Conservation (phyloP, 1,284 basidiomycete genomes). For the Tremellales sp. region DNA sequence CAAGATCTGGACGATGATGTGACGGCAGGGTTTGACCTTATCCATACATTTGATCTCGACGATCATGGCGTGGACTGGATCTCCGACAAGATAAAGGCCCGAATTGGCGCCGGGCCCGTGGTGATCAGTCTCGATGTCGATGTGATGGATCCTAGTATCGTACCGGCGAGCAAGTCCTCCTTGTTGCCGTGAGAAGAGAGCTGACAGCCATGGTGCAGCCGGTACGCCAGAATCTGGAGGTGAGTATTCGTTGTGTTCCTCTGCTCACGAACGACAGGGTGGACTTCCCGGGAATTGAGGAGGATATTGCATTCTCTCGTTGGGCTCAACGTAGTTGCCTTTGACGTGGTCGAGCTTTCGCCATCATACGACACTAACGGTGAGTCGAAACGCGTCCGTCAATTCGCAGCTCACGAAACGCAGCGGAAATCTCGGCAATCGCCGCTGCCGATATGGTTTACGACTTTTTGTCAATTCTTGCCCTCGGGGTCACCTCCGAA, state of each 20-base stretch:
- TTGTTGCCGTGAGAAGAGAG: neutral
- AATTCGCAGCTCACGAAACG: neutral
- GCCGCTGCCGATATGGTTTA: slow-evolving; percentile 45
- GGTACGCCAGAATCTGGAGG: slow-evolving; percentile 47
- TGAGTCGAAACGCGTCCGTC: slow-evolving; percentile 1
- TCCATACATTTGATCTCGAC: slow-evolving; percentile 49
- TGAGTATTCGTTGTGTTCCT: neutral
- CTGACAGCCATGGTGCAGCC: slow-evolving; percentile 17
- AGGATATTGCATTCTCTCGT: slow-evolving; percentile 45
- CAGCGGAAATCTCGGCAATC: slow-evolving; percentile 44
- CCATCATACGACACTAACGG: slow-evolving; percentile 46
- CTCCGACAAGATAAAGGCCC: slow-evolving; percentile 39
- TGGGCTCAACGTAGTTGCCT: slow-evolving; percentile 48
- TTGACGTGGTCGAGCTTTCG: slow-evolving; percentile 42
- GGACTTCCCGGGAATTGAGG: slow-evolving; percentile 49
- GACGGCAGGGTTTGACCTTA: slow-evolving; percentile 48
- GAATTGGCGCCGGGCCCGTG: slow-evolving; percentile 39
- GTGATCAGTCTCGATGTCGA: slow-evolving; percentile 45
- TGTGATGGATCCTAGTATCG: slow-evolving; percentile 43
- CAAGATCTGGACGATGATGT: slow-evolving; percentile 41
- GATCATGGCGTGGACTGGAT: slow-evolving; percentile 49
- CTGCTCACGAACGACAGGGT: slow-evolving; percentile 21
- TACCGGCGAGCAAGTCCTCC: slow-evolving; percentile 38
- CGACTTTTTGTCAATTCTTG: slow-evolving; percentile 36
- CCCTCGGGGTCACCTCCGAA: slow-evolving; percentile 24